Conservation (phyloP, 176 grass and related monocot species). For the Oryza meridionalis region DNA sequence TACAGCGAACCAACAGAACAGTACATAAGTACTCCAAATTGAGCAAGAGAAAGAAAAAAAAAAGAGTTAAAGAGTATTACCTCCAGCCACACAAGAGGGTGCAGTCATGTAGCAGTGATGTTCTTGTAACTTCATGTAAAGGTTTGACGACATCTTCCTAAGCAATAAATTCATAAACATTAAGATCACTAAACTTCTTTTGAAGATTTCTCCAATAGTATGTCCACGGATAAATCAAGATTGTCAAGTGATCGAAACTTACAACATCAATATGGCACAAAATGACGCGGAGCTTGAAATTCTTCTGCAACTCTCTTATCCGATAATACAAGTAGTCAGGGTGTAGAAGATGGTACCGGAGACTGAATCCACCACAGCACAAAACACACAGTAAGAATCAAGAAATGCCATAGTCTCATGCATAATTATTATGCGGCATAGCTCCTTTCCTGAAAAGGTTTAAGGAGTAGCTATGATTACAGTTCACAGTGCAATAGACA, state of each 20-base stretch:
- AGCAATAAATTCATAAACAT: conserved; percentile 25
- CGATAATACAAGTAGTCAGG: conserved; percentile 97
- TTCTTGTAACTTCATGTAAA: conserved; percentile 94
- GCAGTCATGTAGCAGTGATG: conserved; percentile 89
- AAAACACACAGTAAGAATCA: conserved; percentile 27
- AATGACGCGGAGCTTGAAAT: conserved; percentile 82
- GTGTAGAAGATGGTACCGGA: conserved; percentile 94
- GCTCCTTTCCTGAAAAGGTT: not conserved
- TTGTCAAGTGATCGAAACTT: conserved; percentile 34
- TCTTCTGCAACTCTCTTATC: conserved; percentile 91
- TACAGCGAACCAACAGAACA: not conserved
- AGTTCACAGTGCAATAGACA: not conserved
- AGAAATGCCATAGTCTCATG: not conserved
- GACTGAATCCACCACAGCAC: conserved; percentile 53
- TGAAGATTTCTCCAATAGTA: not conserved
- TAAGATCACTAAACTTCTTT: conserved; percentile 2
- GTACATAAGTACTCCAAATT: not conserved
- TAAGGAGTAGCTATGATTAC: not conserved
- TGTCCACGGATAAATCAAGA: too few species aligned
- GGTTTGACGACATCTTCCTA: conserved; percentile 97
- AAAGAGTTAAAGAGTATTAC: conserved; percentile 41
- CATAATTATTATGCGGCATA: not conserved
- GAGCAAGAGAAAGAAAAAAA: not conserved
- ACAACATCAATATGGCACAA: conserved; percentile 97
- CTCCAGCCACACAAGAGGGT: conserved; percentile 97